Evolutionary conservation across 306 rosid species (phyloP), one percentile per base, ranked within the genome.

Genomic region (Chamaecrista fasciculata): DNA sequence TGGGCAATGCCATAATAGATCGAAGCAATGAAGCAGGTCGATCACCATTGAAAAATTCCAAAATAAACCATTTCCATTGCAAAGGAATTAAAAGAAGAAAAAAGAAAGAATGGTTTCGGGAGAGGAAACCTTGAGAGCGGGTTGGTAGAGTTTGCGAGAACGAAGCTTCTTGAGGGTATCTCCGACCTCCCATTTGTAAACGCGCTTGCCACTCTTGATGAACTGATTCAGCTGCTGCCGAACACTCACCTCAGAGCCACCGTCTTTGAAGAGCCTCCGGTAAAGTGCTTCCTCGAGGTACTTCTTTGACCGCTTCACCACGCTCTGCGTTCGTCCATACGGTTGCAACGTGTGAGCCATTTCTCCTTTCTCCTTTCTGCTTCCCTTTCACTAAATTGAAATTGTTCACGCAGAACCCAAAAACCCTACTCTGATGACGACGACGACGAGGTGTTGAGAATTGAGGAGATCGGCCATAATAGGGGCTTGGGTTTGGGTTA

Each of bases 161-260:
- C 97, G 89, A 81, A 94, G 97, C 89, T 87, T 89, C 78, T 79
- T 85, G 78, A 91, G 87, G 3, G 95, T 88, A 46, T 85, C 90
- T 11, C 93, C 92, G 6, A 86, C 95, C 77, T 94, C 99, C 96
- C 99, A 94, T 85, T 91, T 94, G 89, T 77, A 94, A 69, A 88
- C 96, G 49, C 82, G 92, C 70, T 91, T 88, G 62, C 76, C 78
- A 73, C 76, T 81, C 76, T 76, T 88, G 78, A 94, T 59, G 75
- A 94, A 89, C 52, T 61, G 80, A 62, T 88, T 88, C 70, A 94
- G 90, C 57, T 83, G 88, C 52, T 74, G 85, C 15, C 95, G 85
- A 62, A 91, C 81, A 48, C 39, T 85, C 73, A 69, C 56, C 71
- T 87, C 80, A 24, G 92, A 78, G 25, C 88, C 57, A 24, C 99